Percentiles rank a stretch among this genome's conserved stretches.
Evolutionary conservation across 306 rosid species (phyloP).

Genomic region (Boehmeria nivea): DNA sequence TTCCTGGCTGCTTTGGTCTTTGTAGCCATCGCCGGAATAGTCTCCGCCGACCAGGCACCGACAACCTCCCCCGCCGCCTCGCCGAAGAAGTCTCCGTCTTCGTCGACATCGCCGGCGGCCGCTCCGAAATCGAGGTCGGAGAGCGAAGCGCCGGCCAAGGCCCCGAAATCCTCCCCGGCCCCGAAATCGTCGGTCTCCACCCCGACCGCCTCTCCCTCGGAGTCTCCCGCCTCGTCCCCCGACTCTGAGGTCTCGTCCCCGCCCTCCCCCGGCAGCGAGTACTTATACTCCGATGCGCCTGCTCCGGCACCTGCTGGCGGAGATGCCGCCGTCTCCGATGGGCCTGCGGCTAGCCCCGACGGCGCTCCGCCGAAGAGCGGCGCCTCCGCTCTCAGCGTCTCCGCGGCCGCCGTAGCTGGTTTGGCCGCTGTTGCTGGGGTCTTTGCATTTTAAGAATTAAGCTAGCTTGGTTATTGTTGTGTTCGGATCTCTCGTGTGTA

Average conservation of each 20-base stretch:
- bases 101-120: slow-evolving; percentile 8
- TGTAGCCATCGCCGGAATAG: slow-evolving; percentile 28
- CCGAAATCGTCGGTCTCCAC: slow-evolving; percentile 11
- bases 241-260: slow-evolving; percentile 36
- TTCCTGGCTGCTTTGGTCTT: slow-evolving; percentile 45
- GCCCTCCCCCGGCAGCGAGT: slow-evolving; percentile 43
- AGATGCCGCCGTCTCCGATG: background rate
- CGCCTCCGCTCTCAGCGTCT: slow-evolving; percentile 8
- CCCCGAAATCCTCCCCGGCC: slow-evolving; percentile 11
- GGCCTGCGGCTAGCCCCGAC: slow-evolving; percentile 3
- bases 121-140: slow-evolving; percentile 9
- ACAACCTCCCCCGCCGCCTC: slow-evolving; percentile 31
- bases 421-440: slow-evolving; percentile 12
- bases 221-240: slow-evolving; percentile 27
- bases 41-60: slow-evolving; percentile 20
- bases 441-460: slow-evolving; percentile 31
- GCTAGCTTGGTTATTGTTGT: background rate
- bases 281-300: slow-evolving; percentile 17
- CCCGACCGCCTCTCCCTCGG: background rate
- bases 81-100: background rate
- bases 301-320: slow-evolving; percentile 1
- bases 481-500: no score
- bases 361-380: background rate
- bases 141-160: background rate
- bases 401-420: background rate